Base-by-base conservation (phyloP, 1,284 basidiomycete genomes). In the Cutaneotrichosporon sp. region DNA sequence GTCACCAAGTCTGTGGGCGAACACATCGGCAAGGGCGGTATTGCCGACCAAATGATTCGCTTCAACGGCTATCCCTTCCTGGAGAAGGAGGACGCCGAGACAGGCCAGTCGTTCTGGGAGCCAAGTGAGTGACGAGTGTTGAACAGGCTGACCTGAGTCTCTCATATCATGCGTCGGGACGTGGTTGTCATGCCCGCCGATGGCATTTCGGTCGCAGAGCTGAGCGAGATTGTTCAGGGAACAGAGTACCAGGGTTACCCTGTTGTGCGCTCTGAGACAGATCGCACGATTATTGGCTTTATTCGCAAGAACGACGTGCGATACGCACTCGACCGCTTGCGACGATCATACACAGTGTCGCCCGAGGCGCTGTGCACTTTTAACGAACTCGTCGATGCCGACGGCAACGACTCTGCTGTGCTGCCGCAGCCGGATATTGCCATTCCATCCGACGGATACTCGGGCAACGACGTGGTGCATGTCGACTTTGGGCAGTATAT, bases 1-100 rank as follows among this genome's bases (percentile, higher is more conserved):
- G 92, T 96, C 34, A 97, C 96, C 14, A 98, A 97, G 75, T 90
- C 91, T 8, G 92, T 98, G 13, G 90, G 90, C n/a, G 96, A 99
- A 69, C 87, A 90, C 64, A 81, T 97, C 44, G 91, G 91, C 18
- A 87, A 86, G 12, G 88, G 83, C 47, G 96, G 96, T 2, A 97
- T 98, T 60, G 91, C 94, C 4, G 96, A 98, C 63, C 91, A 97
- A 69, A 90, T 88, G 82, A 98, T 99, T 67, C 83, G 85, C 20
- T 94, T 98, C 76, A 97, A 96, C 68, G 94, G 93, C 10, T 98
- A 87, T 74, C 96, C 96, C 0, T 93, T 94, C 78, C 78, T 99
- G 53, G 78, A 80, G 56, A 89, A 93, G 58, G 78, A 80, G 47
- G 89, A 92, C 73, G 92, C 92, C 68, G 88, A 94, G 66, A 88